Base-by-base conservation (phyloP, 305 asterid species). In the Fraxinus floribunda region DNA sequence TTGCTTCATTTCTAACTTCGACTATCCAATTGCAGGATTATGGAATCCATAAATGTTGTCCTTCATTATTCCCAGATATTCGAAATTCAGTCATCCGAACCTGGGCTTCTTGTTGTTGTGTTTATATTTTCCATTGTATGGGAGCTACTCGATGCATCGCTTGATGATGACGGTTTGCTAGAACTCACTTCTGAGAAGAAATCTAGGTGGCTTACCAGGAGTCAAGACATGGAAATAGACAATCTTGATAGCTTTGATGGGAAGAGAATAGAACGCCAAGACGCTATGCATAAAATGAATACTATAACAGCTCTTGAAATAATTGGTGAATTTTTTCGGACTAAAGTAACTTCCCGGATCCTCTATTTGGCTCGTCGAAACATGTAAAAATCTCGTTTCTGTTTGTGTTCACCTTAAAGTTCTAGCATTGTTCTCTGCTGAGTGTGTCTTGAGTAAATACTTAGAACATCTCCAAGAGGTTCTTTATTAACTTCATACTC, bases 111-210 rank as follows among this genome's bases (percentile, higher is more conserved):
- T 72, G 79, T 95, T 78, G 98, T 91, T 83, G 93, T 86, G 83
- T 92, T 88, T 86, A 78, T 94, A 80, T 88, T 95, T 79, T 83
- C 95, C 72, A 88, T 90, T 81, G 97, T 92, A 75, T 95, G 99
- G 98, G 89, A 84, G 87, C 89, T 95, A 81, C 92, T 95, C 74
- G 98, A 95, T 92, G 97, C 98, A 46, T 92, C 97, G 6, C 97
- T 95, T 82, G 98, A 92, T 44, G 99, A 95, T 78, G 98, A 95
- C 78, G 92, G 93, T 49, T 83, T 95, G 83, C 81, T 94, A 84
- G 98, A 91, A 83, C 89, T 88, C 77, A 89, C 95, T 70, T 85
- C 88, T 66, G 98, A 94, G 81, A 95, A 92, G 89, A 90, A 90
- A 85, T 92, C 97, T 26, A 88, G 93, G 87, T 94, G 98, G 98